Evolutionary conservation across 306 rosid genomes (phyloP).

Genomic region (Hippophae rhamnoides): DNA sequence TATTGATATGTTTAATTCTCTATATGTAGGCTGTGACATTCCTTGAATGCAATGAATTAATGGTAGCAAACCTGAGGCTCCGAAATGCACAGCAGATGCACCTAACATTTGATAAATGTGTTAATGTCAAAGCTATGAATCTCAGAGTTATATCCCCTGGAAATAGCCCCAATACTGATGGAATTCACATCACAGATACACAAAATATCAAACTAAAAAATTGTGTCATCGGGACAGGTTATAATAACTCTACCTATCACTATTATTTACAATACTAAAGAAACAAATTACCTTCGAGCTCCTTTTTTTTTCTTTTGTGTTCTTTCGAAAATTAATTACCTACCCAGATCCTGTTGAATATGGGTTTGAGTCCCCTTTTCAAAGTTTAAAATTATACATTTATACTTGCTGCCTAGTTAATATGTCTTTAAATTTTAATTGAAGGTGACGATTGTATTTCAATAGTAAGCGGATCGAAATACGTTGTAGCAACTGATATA

Average conservation of each 20-base stretch:
- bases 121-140: slow-evolving; percentile 38
- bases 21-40: slow-evolving; percentile 62
- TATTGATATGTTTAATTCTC: not conserved
- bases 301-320: too few relatives aligned
- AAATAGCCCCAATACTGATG: slow-evolving; percentile 84
- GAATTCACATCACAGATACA: slow-evolving; percentile 62
- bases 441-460: slow-evolving; percentile 91
- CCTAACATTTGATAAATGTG: slow-evolving; percentile 33
- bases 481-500: slow-evolving; percentile 39
- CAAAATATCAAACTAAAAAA: slow-evolving; percentile 35
- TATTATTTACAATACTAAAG: too few relatives aligned
- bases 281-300: too few relatives aligned
- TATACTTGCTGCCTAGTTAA: not conserved
- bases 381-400: too few relatives aligned
- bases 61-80: slow-evolving; percentile 30
- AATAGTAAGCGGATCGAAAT: slow-evolving; percentile 67
- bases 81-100: slow-evolving; percentile 75
- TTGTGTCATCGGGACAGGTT: slow-evolving; percentile 57
- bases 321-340: too few relatives aligned
- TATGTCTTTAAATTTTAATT: not conserved
- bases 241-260: too few relatives aligned
- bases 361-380: too few relatives aligned
- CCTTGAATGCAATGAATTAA: slow-evolving; percentile 36
- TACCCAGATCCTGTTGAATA: too few relatives aligned
- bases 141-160: slow-evolving; percentile 47